Conservation (phyloP, 768 basidiomycete species). For the Lyophyllum decastes region DNA sequence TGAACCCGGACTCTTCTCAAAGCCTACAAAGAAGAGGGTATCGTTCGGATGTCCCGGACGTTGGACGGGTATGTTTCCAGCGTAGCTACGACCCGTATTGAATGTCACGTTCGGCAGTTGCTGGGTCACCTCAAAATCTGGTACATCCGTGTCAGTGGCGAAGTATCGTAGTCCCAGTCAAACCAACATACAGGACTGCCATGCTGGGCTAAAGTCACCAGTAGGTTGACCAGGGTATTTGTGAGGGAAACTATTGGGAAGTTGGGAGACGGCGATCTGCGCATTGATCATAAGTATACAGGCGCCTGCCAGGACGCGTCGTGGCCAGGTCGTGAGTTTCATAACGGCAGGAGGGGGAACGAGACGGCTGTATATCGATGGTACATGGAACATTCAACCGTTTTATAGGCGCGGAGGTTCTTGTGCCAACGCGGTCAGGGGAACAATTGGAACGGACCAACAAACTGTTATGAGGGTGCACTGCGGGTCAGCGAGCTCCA, state of each 20-base stretch:
- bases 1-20: conserved; percentile 58
- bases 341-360: conserved; percentile 1
- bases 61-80: conserved; percentile 65
- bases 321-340: conserved; percentile 26
- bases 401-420: conserved; percentile 3
- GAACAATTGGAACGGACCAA: conserved; percentile 2
- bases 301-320: conserved; percentile 20
- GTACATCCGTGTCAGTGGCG: conserved; percentile 1
- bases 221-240: conserved; percentile 46
- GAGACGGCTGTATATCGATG: background rate
- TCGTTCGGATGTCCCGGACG: conserved; percentile 61
- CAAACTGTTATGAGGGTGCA: background rate
- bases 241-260: conserved; percentile 49
- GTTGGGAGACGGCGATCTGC: conserved; percentile 26
- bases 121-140: conserved; percentile 62
- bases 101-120: conserved; percentile 65
- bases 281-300: conserved; percentile 22
- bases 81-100: conserved; percentile 50
- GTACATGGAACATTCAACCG: background rate
- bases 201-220: conserved; percentile 52
- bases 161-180: background rate
- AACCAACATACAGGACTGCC: conserved; percentile 60
- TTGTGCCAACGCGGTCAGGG: background rate
- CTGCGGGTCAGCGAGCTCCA: background rate
- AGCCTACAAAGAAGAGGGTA: conserved; percentile 67